These are phyloP conservation scores for Candida albicans DNA, from an alignment of 1,139 yeast species.

Conservation along the genomic window DNA sequence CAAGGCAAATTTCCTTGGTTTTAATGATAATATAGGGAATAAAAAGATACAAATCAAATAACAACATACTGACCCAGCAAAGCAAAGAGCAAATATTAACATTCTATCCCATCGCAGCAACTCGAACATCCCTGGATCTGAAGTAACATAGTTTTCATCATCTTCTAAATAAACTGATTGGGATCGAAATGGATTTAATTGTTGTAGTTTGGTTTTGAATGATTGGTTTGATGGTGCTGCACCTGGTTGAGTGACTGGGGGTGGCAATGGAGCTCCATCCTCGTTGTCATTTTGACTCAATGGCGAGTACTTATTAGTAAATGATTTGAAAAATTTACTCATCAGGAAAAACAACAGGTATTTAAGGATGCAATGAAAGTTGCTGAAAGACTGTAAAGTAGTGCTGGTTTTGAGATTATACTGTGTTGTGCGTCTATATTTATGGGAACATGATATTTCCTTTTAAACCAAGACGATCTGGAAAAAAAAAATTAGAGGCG, in stretches of 20 bases:
- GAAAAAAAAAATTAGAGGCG: neutral
- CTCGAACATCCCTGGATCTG: constrained; percentile 48
- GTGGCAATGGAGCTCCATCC: constrained; percentile 36
- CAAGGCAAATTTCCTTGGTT: constrained; percentile 59
- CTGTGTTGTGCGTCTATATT: neutral
- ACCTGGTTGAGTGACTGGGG: constrained; percentile 33
- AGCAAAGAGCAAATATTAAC: constrained; percentile 54
- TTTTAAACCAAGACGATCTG: neutral
- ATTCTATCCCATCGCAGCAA: constrained; percentile 61
- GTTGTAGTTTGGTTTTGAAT: constrained; percentile 31
- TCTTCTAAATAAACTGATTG: constrained; percentile 42
- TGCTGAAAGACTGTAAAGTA: neutral
- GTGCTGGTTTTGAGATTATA: neutral
- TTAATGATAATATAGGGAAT: constrained; percentile 55
- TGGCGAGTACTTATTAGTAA: constrained; percentile 30
- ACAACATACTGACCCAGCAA: constrained; percentile 55
- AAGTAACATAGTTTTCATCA: constrained; percentile 45
- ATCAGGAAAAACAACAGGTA: constrained; percentile 16
- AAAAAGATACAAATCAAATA: constrained; percentile 55
- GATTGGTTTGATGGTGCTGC: constrained; percentile 16
- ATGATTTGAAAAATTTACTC: constrained; percentile 40
- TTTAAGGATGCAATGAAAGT: neutral
- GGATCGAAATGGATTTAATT: constrained; percentile 42
- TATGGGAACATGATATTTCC: neutral
- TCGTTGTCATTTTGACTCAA: constrained; percentile 30